These are phyloP conservation scores for Yamadazyma scolyti DNA, from an alignment of 805 yeast genomes.

Conservation along the genomic window DNA sequence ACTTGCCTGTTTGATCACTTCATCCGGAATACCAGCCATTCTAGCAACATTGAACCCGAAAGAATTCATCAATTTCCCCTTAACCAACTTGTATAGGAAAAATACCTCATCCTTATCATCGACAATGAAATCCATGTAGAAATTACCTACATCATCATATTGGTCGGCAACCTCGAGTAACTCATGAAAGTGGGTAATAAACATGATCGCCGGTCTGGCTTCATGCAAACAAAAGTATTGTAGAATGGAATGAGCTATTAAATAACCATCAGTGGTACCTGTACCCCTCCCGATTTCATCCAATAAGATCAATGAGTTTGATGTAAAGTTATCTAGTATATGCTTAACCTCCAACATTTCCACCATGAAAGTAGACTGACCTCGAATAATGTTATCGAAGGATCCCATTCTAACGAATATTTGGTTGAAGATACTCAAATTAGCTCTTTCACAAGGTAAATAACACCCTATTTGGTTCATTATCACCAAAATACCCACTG, in stretches of 20 bases:
- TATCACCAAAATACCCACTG: conserved; percentile 64
- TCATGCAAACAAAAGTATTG: conserved; percentile 45
- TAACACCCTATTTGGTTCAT: conserved; percentile 78
- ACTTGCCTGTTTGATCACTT: conserved; percentile 44
- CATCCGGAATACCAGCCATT: conserved; percentile 57
- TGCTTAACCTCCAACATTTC: conserved; percentile 66
- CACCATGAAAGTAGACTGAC: conserved; percentile 81
- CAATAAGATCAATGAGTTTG: conserved; percentile 56
- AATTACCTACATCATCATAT: conserved; percentile 47
- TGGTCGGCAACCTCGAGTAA: conserved; percentile 48
- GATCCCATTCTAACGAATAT: conserved; percentile 87
- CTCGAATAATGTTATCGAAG: conserved; percentile 66
- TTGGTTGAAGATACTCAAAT: conserved; percentile 67
- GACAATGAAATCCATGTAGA: conserved; percentile 61
- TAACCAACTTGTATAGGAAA: conserved; percentile 33
- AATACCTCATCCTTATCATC: conserved; percentile 27
- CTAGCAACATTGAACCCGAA: conserved; percentile 86
- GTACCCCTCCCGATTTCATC: conserved; percentile 89
- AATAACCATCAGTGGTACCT: conserved; percentile 64
- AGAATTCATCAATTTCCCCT: conserved; percentile 49
- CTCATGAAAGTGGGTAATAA: conserved; percentile 82
- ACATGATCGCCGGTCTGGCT: conserved; percentile 55
- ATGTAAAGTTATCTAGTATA: conserved; percentile 51
- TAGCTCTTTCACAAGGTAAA: conserved; percentile 63
- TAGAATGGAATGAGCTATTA: conserved; percentile 73